These are phyloP conservation scores for Cyclotella choctawhatcheeana DNA, from an alignment of 108 stramenopile species.

Conservation along the genomic window DNA sequence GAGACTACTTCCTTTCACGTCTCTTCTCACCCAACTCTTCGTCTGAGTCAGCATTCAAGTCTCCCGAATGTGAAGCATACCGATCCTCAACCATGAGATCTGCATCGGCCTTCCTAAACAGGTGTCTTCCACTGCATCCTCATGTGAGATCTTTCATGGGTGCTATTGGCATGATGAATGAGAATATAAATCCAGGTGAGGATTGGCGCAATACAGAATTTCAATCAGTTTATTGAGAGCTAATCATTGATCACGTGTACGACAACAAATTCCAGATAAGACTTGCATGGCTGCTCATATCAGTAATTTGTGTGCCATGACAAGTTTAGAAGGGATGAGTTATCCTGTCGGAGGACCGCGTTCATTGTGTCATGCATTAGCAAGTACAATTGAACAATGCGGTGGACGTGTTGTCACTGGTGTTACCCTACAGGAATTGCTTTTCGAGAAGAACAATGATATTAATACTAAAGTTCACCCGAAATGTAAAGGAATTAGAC, in stretches of 20 bases:
- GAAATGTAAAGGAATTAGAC: constrained; percentile 65
- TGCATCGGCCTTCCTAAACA: constrained; percentile 71
- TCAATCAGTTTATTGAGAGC: too few species aligned
- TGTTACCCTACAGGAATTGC: constrained; percentile 61
- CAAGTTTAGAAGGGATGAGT: constrained; percentile 77
- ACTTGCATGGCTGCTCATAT: constrained; percentile 90
- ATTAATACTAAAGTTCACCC: constrained; percentile 2
- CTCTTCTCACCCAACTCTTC: constrained; percentile 56
- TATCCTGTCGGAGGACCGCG: constrained; percentile 90
- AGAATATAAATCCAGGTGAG: constrained; percentile 82
- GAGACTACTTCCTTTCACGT: constrained; percentile 77
- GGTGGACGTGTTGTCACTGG: constrained; percentile 76
- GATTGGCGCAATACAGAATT: too few species aligned
- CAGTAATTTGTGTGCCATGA: constrained; percentile 65
- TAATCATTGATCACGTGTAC: too few species aligned
- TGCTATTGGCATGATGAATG: constrained; percentile 83
- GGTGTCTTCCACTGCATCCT: constrained; percentile 74
- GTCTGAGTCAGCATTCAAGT: constrained; percentile 23
- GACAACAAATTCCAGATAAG: too few species aligned
- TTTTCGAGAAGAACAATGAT: constrained; percentile 54
- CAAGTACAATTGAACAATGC: constrained; percentile 76
- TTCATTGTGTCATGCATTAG: constrained; percentile 81
- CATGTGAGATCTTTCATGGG: constrained; percentile 84
- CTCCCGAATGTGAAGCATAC: constrained; percentile 50
- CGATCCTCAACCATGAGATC: constrained; percentile 68